Evolutionary conservation across 805 yeast species (phyloP), one percentile per base, ranked within the genome.

Genomic region (Dipodascus albidus): DNA sequence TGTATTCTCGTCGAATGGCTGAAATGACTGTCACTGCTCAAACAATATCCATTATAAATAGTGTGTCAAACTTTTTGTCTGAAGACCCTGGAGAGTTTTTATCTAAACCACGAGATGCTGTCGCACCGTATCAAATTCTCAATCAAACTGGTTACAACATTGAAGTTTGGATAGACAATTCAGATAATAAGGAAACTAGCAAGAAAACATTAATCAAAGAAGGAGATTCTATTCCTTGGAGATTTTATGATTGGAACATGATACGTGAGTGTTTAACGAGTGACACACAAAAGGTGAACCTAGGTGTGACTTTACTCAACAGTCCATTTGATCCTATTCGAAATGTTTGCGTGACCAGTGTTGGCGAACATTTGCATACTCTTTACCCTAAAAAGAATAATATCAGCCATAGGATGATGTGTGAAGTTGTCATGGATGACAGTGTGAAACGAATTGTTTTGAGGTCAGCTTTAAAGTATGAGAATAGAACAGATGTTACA

Each of bases 211-310:
- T 52, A 58, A 69, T 66, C 49, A 66, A 70, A 42, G 73, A 80
- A 51, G 77, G 78, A 1, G 79, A 77, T 3, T 66, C 68, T 2
- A 64, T 79, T 2, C 84, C 87, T 0, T 93, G 98, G 97, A 82
- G 89, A 44, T 95, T 95, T 71, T 96, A 90, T 62, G 96, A 91
- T 64, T 93, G 98, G 97, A 75, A 87, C 57, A 75, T 76, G 27
- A 78, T 89, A 22, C 82, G 99, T 67, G 96, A 91, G 62, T 80
- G 81, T 53, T 70, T 90, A 53, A 82, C 79, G 56, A 78, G 84
- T 2, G 84, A 84, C 53, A 79, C 76, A 47, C 78, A 76, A 19
- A 74, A 73, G n/a, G 82, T 81, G 49, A 70, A 75, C 2, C 67
- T 91, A 27, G 88, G 85, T 0, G 73, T 90, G 17, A 59, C 61